Percentiles rank a stretch among this genome's conserved stretches.
Evolutionary conservation across 345 rosid species (phyloP).

Genomic region (Heritiera littoralis): DNA sequence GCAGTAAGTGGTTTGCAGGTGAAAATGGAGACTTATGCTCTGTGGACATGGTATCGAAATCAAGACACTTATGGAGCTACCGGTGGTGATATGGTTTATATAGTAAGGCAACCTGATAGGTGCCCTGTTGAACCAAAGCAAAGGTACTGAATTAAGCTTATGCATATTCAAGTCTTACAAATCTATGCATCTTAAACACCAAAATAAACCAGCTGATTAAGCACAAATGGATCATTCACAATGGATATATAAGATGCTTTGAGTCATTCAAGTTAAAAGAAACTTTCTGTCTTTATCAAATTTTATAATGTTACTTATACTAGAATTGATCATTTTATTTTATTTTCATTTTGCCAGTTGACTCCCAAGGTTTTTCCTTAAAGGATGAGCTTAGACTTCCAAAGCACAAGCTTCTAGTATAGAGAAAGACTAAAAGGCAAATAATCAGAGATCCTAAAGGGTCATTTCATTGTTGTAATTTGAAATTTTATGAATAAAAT

Average conservation of each 20-base stretch:
- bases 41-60: conserved; percentile 91
- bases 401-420: not conserved
- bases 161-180: not conserved
- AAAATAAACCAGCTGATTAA: not conserved
- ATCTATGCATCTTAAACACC: not conserved
- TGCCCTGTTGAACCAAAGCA: conserved; percentile 37
- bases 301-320: too few relatives aligned
- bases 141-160: conserved; percentile 19
- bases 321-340: not conserved
- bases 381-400: not conserved
- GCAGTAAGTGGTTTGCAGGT: conserved; percentile 42
- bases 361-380: not conserved
- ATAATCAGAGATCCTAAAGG: not conserved
- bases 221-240: not conserved
- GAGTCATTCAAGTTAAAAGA: not conserved
- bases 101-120: conserved; percentile 66
- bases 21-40: conserved; percentile 78
- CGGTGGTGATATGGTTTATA: conserved; percentile 58
- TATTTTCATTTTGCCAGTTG: not conserved
- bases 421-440: not conserved
- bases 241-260: not conserved
- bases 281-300: not conserved
- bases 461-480: not conserved
- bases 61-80: conserved; percentile 50
- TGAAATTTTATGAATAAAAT: not conserved